phyloP scores from a whole-genome alignment of 2,329 filamentous ascomycete species.

The Dichotomopilus funicola region DNA sequence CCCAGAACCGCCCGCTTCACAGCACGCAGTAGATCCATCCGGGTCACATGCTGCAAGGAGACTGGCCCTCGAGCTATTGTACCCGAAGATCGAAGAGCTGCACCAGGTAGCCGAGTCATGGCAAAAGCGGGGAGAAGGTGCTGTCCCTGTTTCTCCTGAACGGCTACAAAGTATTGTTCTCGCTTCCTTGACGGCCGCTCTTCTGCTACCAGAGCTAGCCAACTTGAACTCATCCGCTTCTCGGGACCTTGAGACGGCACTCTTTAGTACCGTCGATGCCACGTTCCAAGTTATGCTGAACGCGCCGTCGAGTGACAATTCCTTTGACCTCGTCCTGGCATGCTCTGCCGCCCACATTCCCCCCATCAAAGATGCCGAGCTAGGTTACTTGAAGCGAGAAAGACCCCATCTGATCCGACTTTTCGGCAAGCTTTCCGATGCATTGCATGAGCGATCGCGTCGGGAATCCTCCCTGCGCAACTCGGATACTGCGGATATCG shows the following conservation, averaged over 20 bases:
- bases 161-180: constrained; percentile 47
- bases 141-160: constrained; percentile 45
- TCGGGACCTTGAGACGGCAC: constrained; percentile 39
- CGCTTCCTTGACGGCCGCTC: constrained; percentile 39
- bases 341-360: constrained; percentile 43
- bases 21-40: constrained; percentile 30
- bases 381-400: constrained; percentile 34
- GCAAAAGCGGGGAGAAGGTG: constrained; percentile 39
- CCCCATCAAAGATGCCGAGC: constrained; percentile 31
- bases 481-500: constrained; percentile 58
- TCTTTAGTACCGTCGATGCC: constrained; percentile 37
- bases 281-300: constrained; percentile 36
- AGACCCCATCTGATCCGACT: constrained; percentile 38
- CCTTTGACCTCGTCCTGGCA: constrained; percentile 42
- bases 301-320: constrained; percentile 40
- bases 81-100: constrained; percentile 47
- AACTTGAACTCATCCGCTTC: constrained; percentile 43
- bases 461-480: constrained; percentile 32
- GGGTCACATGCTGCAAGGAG: constrained; percentile 42
- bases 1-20: constrained; percentile 4
- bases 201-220: constrained; percentile 43
- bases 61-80: constrained; percentile 47
- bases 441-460: constrained; percentile 28
- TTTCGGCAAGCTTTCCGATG: constrained; percentile 35
- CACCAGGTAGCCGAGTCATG: constrained; percentile 41